Base-by-base conservation (phyloP, 257 asterid species). In the Solanum paucissectum region DNA sequence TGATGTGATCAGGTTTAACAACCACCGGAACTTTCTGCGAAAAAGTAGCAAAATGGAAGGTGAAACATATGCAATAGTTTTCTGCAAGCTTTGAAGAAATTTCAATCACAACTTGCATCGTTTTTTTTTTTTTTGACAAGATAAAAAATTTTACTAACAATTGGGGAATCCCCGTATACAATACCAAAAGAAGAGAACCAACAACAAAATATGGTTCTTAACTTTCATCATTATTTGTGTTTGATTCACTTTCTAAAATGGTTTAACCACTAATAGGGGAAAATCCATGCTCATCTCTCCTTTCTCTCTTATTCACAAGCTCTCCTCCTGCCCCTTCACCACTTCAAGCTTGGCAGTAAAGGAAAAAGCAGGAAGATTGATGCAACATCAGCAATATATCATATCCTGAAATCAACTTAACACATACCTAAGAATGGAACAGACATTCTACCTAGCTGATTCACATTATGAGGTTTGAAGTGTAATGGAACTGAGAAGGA, bases 21-120 rank as follows among this genome's bases (percentile, higher is more conserved):
- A 88, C 89, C 89, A 95, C 98, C 83, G 89, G 81, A 40, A 87
- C 52, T 90, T 92, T 97, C 99, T 96, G 95, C 91, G 84, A 76
- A 88, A 37, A 29, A 36, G 76, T 55, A 76, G 64, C 21, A 32
- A 52, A 76, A 89, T 60, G 25, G 23, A 68, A 49, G 66, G 86
- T 82, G 44, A 82, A 49, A 58, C 34, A 46, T 42, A 42, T 29
- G 37, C 42, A 82, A 46, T 82, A 49, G 85, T 9, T 82, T 46
- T 82, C 69, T 82, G 69, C 85, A 82, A 82, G 85, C 44, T 49
- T 79, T 25, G 88, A 52, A 79, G 66, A 87, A 87, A 73, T 34
- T 29, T 52, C 68, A 27, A 46, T 16, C 3, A 37, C 34, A 81
- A 42, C 23, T 69, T 34, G 12, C 83, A 38, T 68, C 83, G 62